Evolutionary conservation across 163 green algal genomes (phyloP).

Genomic region (Coccomyxa subellipsoidea): DNA sequence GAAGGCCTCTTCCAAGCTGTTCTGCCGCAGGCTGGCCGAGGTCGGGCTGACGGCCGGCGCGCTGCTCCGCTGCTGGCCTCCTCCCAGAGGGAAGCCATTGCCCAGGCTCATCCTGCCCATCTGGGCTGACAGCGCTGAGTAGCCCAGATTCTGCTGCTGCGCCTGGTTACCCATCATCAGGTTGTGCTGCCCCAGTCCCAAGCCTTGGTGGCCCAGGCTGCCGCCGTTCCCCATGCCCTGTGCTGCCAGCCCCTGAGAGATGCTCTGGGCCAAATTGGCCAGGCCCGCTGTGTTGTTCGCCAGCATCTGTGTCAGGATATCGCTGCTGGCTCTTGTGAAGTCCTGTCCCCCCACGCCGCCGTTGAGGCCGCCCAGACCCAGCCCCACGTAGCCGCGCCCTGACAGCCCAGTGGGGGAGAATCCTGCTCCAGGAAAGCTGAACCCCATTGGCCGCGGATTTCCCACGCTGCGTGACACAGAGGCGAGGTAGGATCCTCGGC

Average conservation of each 20-base stretch:
- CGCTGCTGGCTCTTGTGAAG: background rate
- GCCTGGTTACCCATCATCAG: background rate
- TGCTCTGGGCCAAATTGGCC: background rate
- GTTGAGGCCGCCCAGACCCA: background rate
- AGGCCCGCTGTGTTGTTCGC: background rate
- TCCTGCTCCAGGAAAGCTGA: background rate
- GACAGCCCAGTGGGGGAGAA: background rate
- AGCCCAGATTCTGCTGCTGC: background rate
- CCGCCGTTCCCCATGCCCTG: background rate
- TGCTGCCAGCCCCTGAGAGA: background rate
- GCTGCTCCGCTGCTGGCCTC: background rate
- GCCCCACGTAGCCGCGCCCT: background rate
- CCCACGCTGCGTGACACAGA: background rate
- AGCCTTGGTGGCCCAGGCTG: background rate
- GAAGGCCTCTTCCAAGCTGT: background rate
- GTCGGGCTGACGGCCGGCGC: background rate
- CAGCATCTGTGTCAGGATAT: background rate
- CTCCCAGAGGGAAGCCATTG: background rate
- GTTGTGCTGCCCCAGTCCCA: background rate
- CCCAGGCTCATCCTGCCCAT: background rate
- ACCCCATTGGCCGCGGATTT: background rate
- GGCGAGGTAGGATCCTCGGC: background rate
- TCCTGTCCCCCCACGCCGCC: background rate
- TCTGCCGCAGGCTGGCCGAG: background rate
- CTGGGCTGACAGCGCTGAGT: background rate